Evolutionary conservation across 352 stramenopile species (phyloP), one percentile per base, ranked within the genome.

Genomic region (Phytopythium helicoides): DNA sequence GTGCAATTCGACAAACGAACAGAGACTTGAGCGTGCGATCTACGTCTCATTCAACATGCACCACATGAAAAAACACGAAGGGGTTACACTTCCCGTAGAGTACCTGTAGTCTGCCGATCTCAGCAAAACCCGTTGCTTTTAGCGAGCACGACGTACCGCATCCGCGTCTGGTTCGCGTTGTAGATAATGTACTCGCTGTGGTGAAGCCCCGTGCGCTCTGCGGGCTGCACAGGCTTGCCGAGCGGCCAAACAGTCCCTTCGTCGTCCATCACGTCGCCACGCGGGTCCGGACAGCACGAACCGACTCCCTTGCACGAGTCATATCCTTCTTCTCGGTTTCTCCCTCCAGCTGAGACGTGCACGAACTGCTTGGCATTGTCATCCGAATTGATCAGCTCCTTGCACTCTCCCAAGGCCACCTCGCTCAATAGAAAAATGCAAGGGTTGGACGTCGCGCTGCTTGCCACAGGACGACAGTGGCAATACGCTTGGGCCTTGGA

Each of bases 101-200:
- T n/a, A n/a, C n/a, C n/a, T n/a, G n/a, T n/a, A n/a, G n/a, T n/a
- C n/a, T n/a, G n/a, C n/a, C n/a, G n/a, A n/a, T n/a, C n/a, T n/a
- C n/a, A n/a, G n/a, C 21, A 46, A 41, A 58, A 41, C 34, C 35
- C 19, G 33, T 44, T 18, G 16, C 40, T 31, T 26, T 41, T 53
- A 52, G 70, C 71, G 48, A 84, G 45, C 46, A 95, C 82, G 37
- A 95, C 70, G 58, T 87, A 95, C 37, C 85, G 81, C 71, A 95
- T 92, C 33, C 81, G 77, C 45, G 78, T 81, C 52, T 92, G 85
- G 45, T 66, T 71, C 16, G 73, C 58, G 56, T 95, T 89, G 77
- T 90, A 93, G 42, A 95, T 81, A 55, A 95, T 88, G 70, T 86
- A 95, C 62, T 94, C 84, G 54, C 81, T 92, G 66, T 92, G 78